Percentiles rank a stretch among this genome's conserved stretches.
These are phyloP conservation scores for Kodamaea sp. DNA, from an alignment of 1,139 yeast genomes.

Conservation along the genomic window DNA sequence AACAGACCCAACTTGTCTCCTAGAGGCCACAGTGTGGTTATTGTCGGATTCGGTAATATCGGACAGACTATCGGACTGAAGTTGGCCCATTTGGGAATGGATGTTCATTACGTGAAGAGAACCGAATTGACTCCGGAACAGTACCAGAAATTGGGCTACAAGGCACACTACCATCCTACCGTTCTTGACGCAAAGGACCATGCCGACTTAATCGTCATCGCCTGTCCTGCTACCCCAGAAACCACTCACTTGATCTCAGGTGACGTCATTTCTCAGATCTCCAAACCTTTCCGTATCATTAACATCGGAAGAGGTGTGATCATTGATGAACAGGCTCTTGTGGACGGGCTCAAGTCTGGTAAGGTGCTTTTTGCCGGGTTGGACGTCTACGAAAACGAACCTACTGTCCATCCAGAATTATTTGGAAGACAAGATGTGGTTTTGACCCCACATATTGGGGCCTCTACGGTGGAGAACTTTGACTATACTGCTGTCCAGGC, in stretches of 20 bases:
- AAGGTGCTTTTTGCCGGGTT: conserved; percentile 27
- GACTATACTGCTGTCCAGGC: conserved; percentile 21
- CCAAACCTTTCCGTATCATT: conserved; percentile 23
- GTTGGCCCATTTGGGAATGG: conserved; percentile 63
- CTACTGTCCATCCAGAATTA: conserved; percentile 21
- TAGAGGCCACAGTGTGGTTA: conserved; percentile 58
- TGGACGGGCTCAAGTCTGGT: conserved; percentile 24
- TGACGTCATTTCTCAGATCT: conserved; percentile 14
- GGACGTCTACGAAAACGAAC: conserved; percentile 28
- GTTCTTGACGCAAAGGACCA: conserved; percentile 16
- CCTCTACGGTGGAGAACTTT: conserved; percentile 26
- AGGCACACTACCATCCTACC: conserved; percentile 41
- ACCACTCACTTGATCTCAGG: conserved; percentile 21
- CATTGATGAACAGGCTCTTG: conserved; percentile 26
- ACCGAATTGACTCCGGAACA: conserved; percentile 40
- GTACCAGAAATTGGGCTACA: conserved; percentile 42
- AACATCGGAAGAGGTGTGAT: conserved; percentile 27
- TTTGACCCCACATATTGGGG: conserved; percentile 28
- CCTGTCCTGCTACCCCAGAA: conserved; percentile 28
- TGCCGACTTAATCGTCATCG: conserved; percentile 27
- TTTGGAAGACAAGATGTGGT: conserved; percentile 24
- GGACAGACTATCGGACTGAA: conserved; percentile 66
- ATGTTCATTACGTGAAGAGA: conserved; percentile 64
- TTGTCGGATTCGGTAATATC: conserved; percentile 79
- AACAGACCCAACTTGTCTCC: conserved; percentile 48